These are phyloP conservation scores for Fusarium dimerum DNA, from an alignment of 2,329 filamentous ascomycete species.

Conservation along the genomic window DNA sequence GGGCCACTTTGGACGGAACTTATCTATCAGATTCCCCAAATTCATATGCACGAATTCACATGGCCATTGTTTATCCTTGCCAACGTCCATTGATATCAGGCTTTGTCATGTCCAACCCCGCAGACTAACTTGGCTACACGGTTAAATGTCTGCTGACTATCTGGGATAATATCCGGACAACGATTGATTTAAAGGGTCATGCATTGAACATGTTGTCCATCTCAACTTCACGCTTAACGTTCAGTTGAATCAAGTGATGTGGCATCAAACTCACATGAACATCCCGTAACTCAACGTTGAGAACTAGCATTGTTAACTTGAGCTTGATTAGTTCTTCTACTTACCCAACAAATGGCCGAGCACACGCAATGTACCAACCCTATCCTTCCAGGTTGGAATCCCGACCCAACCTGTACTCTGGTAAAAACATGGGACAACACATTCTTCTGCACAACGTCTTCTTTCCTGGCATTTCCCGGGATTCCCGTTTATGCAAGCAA, in stretches of 20 bases:
- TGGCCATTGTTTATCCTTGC: too few relatives aligned
- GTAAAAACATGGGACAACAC: slow-evolving; percentile 40
- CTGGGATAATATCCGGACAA: background rate
- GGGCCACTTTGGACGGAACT: too few relatives aligned
- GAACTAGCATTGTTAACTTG: too few relatives aligned
- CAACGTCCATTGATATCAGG: too few relatives aligned
- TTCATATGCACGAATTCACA: too few relatives aligned
- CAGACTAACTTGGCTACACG: background rate
- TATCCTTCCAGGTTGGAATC: slow-evolving; percentile 49
- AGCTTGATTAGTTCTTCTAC: background rate
- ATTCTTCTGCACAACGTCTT: slow-evolving; percentile 52
- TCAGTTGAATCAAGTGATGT: too few relatives aligned
- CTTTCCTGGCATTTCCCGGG: slow-evolving; percentile 52
- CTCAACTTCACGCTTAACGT: too few relatives aligned
- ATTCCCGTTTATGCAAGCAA: slow-evolving; percentile 52
- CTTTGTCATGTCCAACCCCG: background rate
- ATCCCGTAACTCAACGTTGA: too few relatives aligned
- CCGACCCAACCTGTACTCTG: slow-evolving; percentile 46
- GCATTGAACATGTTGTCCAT: too few relatives aligned
- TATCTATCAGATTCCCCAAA: too few relatives aligned
- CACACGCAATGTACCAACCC: slow-evolving; percentile 36
- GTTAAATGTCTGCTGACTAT: background rate
- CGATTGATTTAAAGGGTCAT: background rate
- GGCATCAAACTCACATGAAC: too few relatives aligned
- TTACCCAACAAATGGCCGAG: background rate